phyloP scores from a whole-genome alignment of 129 eudicot genomes.

The Cynara cardunculus region DNA sequence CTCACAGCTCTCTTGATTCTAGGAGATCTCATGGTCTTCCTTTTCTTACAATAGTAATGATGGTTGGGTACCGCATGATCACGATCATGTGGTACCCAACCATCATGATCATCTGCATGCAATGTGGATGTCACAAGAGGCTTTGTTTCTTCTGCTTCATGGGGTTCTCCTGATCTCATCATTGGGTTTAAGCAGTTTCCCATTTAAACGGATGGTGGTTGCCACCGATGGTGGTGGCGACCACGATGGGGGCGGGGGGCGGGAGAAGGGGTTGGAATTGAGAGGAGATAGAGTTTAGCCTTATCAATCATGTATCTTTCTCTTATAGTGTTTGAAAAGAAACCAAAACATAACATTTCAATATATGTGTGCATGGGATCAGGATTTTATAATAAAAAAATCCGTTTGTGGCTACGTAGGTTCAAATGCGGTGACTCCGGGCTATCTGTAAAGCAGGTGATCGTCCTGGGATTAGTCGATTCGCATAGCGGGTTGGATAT shows the following conservation, averaged over 20 bases:
- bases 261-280: background rate
- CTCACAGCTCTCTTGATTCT: slow-evolving; percentile 23
- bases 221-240: background rate
- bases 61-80: background rate
- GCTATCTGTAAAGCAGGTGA: too few relatives aligned
- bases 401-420: too few relatives aligned
- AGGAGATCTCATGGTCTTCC: slow-evolving; percentile 8
- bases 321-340: slow-evolving; percentile 12
- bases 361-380: too few relatives aligned
- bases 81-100: slow-evolving; percentile 4
- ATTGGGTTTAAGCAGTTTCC: slow-evolving; percentile 23
- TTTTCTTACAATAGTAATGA: slow-evolving; percentile 6
- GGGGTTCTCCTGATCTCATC: background rate
- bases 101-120: slow-evolving; percentile 1
- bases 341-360: background rate
- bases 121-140: slow-evolving; percentile 9
- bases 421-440: too few relatives aligned
- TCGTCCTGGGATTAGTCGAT: too few relatives aligned
- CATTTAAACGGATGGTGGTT: background rate
- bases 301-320: slow-evolving; percentile 1
- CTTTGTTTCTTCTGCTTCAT: slow-evolving; percentile 24
- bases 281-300: background rate
- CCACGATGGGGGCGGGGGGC: background rate
- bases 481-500: too few relatives aligned
- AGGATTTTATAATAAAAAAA: too few relatives aligned